Base-by-base conservation (phyloP, 768 basidiomycete genomes). In the Mycena galopus region DNA sequence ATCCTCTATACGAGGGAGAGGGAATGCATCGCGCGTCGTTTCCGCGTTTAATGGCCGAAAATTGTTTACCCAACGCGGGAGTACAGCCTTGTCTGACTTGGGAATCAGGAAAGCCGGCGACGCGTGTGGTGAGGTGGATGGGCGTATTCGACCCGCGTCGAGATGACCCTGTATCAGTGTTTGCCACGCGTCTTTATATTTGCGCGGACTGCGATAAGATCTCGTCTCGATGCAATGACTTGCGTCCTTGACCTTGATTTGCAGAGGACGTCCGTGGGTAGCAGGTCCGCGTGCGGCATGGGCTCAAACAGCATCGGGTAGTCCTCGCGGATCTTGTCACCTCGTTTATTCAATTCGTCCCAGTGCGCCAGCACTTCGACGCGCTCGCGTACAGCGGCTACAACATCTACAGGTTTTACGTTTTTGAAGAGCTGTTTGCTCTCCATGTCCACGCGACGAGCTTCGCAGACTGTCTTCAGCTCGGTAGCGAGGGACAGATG, bases 71-170 rank as follows among this genome's bases (percentile, higher is more conserved):
- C 77, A 78, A 0, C 53, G 60, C 0, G 73, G 75, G 0, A 75
- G 60, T 0, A 42, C 75, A 0, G 37, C 73, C n/a, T 64, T 75
- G 47, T 72, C 74, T 7, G 25, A 61, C 61, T 82, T 81, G 0
- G 79, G 78, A 2, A 82, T 76, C 16, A 78, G 67, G 65, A 83
- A 83, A 0, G 80, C 75, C 0, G 80, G 83, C 0, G 81, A 86
- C 3, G 79, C 76, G 51, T 76, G 78, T 0, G 69, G 66, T 0
- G 77, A 80, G 0, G 75, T 76, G 0, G 84, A 86, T 1, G 79
- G 78, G 0, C 74, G 65, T 0, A 86, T 74, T 0, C 76, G 53
- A 0, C 84, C 82, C 0, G 80, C 81, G 21, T 42, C 74, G 0
- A 84, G 60, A 57, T 85, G 84, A 32, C 82, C 72, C 4, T 83